Conservation (phyloP, 2,329 filamentous ascomycete genomes). For the Domatiomyces catenatus region DNA sequence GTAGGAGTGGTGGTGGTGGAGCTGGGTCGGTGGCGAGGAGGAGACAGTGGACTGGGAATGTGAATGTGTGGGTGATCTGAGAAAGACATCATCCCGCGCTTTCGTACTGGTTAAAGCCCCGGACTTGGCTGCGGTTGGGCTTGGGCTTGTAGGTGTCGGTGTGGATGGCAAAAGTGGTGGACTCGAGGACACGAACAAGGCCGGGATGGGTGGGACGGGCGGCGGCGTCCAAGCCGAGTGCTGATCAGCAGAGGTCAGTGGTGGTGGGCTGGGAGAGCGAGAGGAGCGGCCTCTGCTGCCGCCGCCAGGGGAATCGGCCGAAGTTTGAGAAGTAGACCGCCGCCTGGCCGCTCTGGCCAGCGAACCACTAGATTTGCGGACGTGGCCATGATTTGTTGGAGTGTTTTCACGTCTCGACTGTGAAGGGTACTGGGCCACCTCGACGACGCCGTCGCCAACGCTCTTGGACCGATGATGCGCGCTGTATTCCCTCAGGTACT, state of each 20-base stretch:
- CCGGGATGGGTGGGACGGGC: constrained; percentile 12
- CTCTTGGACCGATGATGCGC: constrained; percentile 64
- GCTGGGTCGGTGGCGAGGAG: constrained; percentile 9
- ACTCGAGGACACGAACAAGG: constrained; percentile 6
- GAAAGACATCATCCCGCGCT: background rate
- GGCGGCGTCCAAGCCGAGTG: constrained; percentile 8
- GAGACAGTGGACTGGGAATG: constrained; percentile 4
- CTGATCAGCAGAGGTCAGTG: background rate
- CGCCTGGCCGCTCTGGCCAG: background rate
- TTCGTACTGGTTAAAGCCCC: background rate
- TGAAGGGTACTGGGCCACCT: constrained; percentile 29
- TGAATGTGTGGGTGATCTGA: constrained; percentile 1
- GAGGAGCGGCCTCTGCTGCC: background rate
- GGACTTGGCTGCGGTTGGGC: background rate
- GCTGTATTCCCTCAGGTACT: constrained; percentile 88
- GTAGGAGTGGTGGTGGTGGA: constrained; percentile 15
- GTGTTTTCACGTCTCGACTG: background rate
- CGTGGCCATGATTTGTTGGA: background rate
- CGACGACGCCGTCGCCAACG: constrained; percentile 39
- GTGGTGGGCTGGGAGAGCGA: background rate
- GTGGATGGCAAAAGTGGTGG: constrained; percentile 3
- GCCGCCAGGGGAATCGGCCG: background rate
- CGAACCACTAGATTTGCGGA: background rate
- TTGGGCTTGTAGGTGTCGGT: no score
- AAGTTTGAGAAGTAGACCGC: background rate